Evolutionary conservation across 257 asterid genomes (phyloP).

Genomic region (Solanum sejunctum): DNA sequence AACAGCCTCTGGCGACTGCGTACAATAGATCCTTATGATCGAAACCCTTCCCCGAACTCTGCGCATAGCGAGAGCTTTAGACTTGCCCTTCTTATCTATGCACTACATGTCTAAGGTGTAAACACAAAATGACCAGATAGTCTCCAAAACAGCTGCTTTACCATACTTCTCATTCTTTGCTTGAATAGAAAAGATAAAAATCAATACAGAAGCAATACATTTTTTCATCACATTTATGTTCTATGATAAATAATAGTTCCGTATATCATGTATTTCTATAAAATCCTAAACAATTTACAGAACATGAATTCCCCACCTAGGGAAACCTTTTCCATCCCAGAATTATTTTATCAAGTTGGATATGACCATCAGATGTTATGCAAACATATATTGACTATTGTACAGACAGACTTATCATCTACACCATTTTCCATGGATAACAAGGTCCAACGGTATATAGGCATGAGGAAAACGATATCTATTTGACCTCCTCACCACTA

Average conservation of each 20-base stretch:
- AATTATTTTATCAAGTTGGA: background rate
- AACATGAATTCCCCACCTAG: background rate
- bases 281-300: background rate
- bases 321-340: background rate
- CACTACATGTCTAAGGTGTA: background rate
- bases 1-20: too few relatives aligned
- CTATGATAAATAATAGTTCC: background rate
- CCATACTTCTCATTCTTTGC: background rate
- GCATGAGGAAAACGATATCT: background rate
- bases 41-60: too few relatives aligned
- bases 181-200: background rate
- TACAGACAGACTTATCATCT: background rate
- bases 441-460: background rate
- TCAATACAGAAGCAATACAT: background rate
- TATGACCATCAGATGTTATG: background rate
- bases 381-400: background rate
- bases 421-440: background rate
- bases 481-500: conserved; percentile 37
- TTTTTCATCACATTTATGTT: background rate
- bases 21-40: too few relatives aligned
- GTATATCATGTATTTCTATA: background rate
- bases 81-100: too few relatives aligned
- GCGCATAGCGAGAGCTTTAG: too few relatives aligned
- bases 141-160: background rate
- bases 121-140: background rate